Conservation (phyloP, 768 basidiomycete genomes). For the Pulveroboletus sp. region DNA sequence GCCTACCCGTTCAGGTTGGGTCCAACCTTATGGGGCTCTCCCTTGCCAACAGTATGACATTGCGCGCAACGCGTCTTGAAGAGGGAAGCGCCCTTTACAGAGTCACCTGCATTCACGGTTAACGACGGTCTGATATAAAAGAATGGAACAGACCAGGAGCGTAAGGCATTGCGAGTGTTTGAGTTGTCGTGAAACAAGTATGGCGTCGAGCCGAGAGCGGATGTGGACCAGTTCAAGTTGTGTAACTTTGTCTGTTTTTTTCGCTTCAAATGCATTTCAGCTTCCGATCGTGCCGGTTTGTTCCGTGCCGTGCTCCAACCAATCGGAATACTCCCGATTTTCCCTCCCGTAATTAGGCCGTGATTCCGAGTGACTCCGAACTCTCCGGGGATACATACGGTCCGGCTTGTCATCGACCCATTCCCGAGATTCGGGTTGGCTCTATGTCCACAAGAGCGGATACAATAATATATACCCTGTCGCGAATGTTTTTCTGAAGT, state of each 20-base stretch:
- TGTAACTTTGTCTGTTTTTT: conserved; percentile 3
- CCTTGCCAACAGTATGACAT: conserved; percentile 83
- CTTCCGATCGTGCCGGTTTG: conserved; percentile 31
- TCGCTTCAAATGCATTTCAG: conserved; percentile 14
- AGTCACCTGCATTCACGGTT: conserved; percentile 58
- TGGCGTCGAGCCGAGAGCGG: conserved; percentile 5
- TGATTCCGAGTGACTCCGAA: too few species aligned
- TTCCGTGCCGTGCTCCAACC: conserved; percentile 18
- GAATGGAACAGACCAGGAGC: conserved; percentile 34
- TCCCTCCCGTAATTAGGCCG: neutral
- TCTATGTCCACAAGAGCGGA: too few species aligned
- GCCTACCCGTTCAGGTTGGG: conserved; percentile 92
- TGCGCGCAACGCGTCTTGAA: conserved; percentile 97
- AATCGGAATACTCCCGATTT: conserved; percentile 18
- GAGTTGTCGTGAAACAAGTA: neutral
- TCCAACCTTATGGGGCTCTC: conserved; percentile 84
- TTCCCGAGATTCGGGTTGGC: too few species aligned
- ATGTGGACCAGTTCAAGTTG: too few species aligned
- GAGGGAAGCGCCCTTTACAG: conserved; percentile 84
- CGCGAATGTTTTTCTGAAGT: neutral
- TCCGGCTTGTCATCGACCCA: too few species aligned
- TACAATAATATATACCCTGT: too few species aligned
- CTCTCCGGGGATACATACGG: too few species aligned
- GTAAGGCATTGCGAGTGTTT: conserved; percentile 38
- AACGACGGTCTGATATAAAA: neutral